Percentiles rank a stretch among this genome's conserved stretches.
Conservation (phyloP, 2,329 filamentous ascomycete genomes). For the Fusarium fracticaudum region DNA sequence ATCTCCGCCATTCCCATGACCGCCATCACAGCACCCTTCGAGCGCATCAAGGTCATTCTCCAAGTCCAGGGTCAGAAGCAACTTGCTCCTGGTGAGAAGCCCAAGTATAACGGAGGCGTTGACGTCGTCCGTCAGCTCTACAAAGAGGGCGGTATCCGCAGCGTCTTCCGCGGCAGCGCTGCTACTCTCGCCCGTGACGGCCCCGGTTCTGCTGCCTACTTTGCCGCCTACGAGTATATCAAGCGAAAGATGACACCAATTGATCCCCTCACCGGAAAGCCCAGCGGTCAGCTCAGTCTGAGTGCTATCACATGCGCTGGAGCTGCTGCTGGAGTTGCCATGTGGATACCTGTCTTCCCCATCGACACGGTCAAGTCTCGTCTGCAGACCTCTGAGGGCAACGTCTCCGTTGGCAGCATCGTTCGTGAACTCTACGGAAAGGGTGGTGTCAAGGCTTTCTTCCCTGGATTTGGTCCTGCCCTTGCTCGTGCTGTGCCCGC, state of each 20-base stretch:
- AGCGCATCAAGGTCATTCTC: constrained; percentile 97
- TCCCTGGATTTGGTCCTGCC: constrained; percentile 94
- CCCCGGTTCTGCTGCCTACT: constrained; percentile 93
- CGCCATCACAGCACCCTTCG: constrained; percentile 96
- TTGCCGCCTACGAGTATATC: constrained; percentile 95
- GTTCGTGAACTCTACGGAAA: constrained; percentile 83
- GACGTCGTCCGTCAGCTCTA: constrained; percentile 96
- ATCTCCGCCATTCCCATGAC: constrained; percentile 99
- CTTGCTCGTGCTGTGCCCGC: constrained; percentile 93
- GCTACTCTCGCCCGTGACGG: constrained; percentile 96
- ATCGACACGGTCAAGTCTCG: constrained; percentile 96
- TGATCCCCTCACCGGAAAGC: constrained; percentile 76
- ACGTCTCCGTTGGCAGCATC: constrained; percentile 81
- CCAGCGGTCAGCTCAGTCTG: constrained; percentile 81
- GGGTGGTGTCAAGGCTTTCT: constrained; percentile 91
- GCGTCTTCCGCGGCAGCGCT: constrained; percentile 88
- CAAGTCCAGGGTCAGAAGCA: constrained; percentile 96
- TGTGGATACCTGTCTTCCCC: constrained; percentile 99
- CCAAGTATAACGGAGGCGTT: constrained; percentile 84
- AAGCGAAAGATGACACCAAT: constrained; percentile 88
- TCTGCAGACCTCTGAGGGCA: constrained; percentile 89
- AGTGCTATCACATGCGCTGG: constrained; percentile 86
- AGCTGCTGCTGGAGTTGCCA: constrained; percentile 90
- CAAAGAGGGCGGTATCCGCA: constrained; percentile 86
- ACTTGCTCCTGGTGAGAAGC: constrained; percentile 88